Percentiles rank a stretch among this genome's conserved stretches.
phyloP scores from a whole-genome alignment of 352 stramenopile species.

The Elongisporangium prolatum region DNA sequence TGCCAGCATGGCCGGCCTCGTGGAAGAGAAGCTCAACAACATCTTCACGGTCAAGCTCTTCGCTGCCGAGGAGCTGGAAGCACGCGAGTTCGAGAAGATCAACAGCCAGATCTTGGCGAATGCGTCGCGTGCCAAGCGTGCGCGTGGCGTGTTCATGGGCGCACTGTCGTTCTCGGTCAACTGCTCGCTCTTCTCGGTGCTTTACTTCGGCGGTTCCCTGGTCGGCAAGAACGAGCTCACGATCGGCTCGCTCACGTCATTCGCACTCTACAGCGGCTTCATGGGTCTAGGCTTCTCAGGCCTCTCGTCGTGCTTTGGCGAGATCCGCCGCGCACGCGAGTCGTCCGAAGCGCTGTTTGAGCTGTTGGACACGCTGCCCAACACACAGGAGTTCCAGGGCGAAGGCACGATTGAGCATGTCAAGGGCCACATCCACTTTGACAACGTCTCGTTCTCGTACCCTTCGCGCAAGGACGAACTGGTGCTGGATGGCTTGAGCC shows the following conservation, averaged over 20 bases:
- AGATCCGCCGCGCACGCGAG: conserved; percentile 71
- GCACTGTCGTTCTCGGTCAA: conserved; percentile 85
- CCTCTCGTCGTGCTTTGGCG: conserved; percentile 77
- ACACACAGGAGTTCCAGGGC: conserved; percentile 22
- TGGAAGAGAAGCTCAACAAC: conserved; percentile 86
- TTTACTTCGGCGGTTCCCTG: conserved; percentile 88
- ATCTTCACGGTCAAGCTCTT: conserved; percentile 90
- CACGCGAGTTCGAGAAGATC: conserved; percentile 57
- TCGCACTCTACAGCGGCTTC: conserved; percentile 89
- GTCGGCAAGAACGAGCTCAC: conserved; percentile 83
- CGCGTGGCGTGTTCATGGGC: conserved; percentile 89
- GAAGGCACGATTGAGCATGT: conserved; percentile 39
- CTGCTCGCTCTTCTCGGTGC: conserved; percentile 86
- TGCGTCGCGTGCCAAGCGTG: conserved; percentile 60
- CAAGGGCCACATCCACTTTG: conserved; percentile 66
- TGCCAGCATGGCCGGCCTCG: conserved; percentile 69
- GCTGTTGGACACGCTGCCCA: conserved; percentile 41
- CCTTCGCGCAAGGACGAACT: conserved; percentile 63
- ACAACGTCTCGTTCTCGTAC: conserved; percentile 83
- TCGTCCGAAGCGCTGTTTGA: conserved; percentile 71
- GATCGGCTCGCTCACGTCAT: conserved; percentile 87
- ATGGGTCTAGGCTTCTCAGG: conserved; percentile 88
- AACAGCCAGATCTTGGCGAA: conserved; percentile 68
- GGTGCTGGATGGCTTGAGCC: conserved; percentile 57
- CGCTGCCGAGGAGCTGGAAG: conserved; percentile 69